phyloP scores from a whole-genome alignment of 1,284 basidiomycete species.

The Trametes sp. region DNA sequence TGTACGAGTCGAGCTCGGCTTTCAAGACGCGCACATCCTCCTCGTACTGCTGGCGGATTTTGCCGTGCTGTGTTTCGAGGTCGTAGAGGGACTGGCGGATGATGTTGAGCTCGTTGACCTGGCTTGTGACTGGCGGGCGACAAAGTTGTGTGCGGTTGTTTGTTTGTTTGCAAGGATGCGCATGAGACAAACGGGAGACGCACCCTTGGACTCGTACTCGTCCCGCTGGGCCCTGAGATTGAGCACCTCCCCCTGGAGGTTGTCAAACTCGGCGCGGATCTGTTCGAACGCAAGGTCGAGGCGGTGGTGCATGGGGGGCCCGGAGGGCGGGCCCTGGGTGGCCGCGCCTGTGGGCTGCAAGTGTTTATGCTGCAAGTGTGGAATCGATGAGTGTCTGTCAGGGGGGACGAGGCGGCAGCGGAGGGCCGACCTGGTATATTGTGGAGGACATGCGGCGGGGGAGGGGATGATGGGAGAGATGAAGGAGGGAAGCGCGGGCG shows the following conservation, averaged over 20 bases:
- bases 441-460: constrained; percentile 41
- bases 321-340: constrained; percentile 49
- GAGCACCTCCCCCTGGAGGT: constrained; percentile 73
- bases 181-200: constrained; percentile 35
- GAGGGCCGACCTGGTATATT: constrained; percentile 45
- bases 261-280: constrained; percentile 89
- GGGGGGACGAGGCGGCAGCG: constrained; percentile 5
- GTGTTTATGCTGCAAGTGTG: constrained; percentile 62
- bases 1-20: constrained; percentile 41
- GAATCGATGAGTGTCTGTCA: constrained; percentile 9
- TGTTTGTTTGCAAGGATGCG: constrained; percentile 4
- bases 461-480: constrained; percentile 33
- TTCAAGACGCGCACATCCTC: constrained; percentile 63
- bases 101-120: constrained; percentile 77
- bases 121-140: constrained; percentile 60
- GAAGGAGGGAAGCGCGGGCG: constrained; percentile 31
- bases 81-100: constrained; percentile 82
- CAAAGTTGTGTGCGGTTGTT: constrained; percentile 7
- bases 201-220: constrained; percentile 90
- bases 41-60: constrained; percentile 78
- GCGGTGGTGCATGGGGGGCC: constrained; percentile 45
- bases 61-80: constrained; percentile 76
- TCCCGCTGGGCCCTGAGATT: constrained; percentile 83
- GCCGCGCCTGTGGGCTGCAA: constrained; percentile 65
- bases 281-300: constrained; percentile 85